These are phyloP conservation scores for Diplocarpon rosae DNA, from an alignment of 2,329 filamentous ascomycete species.

Conservation along the genomic window DNA sequence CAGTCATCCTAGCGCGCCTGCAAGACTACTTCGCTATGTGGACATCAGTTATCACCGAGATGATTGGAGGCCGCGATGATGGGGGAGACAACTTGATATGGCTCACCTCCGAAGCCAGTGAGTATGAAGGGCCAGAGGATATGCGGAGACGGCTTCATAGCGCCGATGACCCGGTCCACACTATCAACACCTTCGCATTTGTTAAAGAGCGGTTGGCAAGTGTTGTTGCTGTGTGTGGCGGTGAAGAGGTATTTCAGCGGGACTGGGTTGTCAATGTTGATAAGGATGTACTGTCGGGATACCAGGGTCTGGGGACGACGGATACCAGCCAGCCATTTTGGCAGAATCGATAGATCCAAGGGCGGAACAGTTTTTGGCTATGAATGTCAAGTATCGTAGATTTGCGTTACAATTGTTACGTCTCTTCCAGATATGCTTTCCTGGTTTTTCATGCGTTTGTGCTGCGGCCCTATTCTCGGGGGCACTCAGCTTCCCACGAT, in stretches of 20 bases:
- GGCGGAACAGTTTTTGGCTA: no score
- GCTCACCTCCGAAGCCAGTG: constrained; percentile 31
- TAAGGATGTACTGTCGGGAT: constrained; percentile 56
- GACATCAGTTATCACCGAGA: constrained; percentile 57
- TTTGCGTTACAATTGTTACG: no score
- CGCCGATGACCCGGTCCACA: constrained; percentile 55
- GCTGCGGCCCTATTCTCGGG: no score
- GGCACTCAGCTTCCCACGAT: no score
- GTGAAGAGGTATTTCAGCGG: constrained; percentile 53
- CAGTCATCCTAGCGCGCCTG: constrained; percentile 47
- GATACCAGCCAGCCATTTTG: constrained; percentile 3
- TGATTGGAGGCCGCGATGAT: constrained; percentile 48
- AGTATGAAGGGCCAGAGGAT: constrained; percentile 47
- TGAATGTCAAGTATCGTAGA: no score
- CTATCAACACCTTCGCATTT: constrained; percentile 51
- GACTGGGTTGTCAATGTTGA: constrained; percentile 68
- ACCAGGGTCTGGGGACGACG: constrained; percentile 33
- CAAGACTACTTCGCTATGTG: constrained; percentile 69
- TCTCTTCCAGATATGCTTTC: no score
- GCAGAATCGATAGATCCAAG: background rate
- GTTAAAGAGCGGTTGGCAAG: constrained; percentile 49
- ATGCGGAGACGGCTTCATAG: constrained; percentile 41
- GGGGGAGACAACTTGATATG: constrained; percentile 42
- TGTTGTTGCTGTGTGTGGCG: constrained; percentile 49
- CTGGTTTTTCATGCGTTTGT: no score